A percentile compares a stretch with the other conserved stretches of the same genome.
Evolutionary conservation across 1,284 basidiomycete species (phyloP).

Genomic region (Ganoderma lucidum): DNA sequence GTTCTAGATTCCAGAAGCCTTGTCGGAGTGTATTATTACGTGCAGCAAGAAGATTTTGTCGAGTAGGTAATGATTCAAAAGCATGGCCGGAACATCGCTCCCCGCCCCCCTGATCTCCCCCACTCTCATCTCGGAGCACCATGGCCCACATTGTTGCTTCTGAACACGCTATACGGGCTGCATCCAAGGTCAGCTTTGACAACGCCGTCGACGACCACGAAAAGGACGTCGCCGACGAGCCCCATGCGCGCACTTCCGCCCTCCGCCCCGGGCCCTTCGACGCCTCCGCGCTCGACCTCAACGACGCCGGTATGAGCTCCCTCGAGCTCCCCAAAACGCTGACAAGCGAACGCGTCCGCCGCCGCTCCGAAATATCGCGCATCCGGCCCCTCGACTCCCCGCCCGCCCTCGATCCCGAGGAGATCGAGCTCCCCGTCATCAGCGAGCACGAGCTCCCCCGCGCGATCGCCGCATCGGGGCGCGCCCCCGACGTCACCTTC

Average conservation of each 20-base stretch:
- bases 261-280: conserved; percentile 11
- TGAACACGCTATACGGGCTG: not conserved
- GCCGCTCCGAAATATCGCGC: conserved; percentile 36
- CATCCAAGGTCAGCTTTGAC: conserved; percentile 12
- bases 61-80: not conserved
- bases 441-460: conserved; percentile 14
- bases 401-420: conserved; percentile 27
- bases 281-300: conserved; percentile 31
- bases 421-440: conserved; percentile 34
- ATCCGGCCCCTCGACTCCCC: conserved; percentile 25
- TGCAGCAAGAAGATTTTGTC: not conserved
- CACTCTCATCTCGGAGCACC: not conserved
- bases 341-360: conserved; percentile 34
- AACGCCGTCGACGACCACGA: conserved; percentile 15
- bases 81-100: not conserved
- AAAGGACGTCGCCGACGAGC: conserved; percentile 13
- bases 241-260: not conserved
- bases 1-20: conserved; percentile 1
- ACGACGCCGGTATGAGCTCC: conserved; percentile 25
- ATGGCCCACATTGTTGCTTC: not conserved
- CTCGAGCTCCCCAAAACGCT: conserved; percentile 29
- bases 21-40: not conserved
- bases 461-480: conserved; percentile 5
- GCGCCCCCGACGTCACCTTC: conserved; percentile 16
- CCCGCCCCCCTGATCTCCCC: conserved; percentile 4